Conservation (phyloP, 2,329 filamentous ascomycete genomes). For the Fusarium sp. region DNA sequence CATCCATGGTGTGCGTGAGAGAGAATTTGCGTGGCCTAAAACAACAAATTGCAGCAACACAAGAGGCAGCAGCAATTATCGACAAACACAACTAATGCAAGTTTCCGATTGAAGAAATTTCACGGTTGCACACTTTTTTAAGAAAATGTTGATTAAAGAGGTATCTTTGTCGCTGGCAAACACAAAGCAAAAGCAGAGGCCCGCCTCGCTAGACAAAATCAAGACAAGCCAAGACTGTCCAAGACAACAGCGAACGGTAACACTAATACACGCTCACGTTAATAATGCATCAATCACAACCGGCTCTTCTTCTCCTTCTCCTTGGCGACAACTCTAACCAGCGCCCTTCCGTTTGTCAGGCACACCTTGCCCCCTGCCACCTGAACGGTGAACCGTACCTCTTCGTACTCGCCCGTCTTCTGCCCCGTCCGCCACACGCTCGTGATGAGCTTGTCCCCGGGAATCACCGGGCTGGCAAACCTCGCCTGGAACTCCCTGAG, state of each 20-base stretch:
- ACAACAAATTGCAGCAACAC: not conserved
- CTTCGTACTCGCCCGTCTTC: slow-evolving; percentile 76
- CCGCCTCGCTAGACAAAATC: slow-evolving; percentile 1
- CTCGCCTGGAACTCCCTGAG: slow-evolving; percentile 90
- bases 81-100: not conserved
- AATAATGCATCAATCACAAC: not conserved
- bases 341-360: slow-evolving; percentile 85
- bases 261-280: not conserved
- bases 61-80: not conserved
- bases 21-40: not conserved
- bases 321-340: slow-evolving; percentile 60
- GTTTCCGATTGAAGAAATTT: not conserved
- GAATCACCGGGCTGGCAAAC: slow-evolving; percentile 86
- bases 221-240: not conserved
- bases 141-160: not conserved
- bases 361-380: slow-evolving; percentile 86
- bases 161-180: not conserved
- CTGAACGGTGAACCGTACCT: slow-evolving; percentile 82
- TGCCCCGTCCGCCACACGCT: slow-evolving; percentile 85
- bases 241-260: not conserved
- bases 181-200: not conserved
- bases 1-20: not conserved
- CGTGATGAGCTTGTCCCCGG: slow-evolving; percentile 83
- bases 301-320: not conserved
- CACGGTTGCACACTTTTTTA: not conserved